Conservation (phyloP, 2,329 filamentous ascomycete genomes). For the Proliferodiscus dingleyae region DNA sequence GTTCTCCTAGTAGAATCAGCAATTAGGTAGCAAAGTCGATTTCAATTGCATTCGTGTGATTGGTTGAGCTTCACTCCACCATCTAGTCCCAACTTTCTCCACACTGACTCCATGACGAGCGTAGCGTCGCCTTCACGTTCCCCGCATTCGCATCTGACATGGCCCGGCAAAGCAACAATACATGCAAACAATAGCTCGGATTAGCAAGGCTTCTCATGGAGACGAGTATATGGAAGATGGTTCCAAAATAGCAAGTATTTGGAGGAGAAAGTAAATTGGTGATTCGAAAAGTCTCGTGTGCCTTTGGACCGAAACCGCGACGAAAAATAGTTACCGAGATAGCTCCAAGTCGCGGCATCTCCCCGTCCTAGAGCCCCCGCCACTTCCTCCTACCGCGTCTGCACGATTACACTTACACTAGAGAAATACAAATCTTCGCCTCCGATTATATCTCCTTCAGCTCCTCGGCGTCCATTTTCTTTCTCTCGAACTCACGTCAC, state of each 20-base stretch:
- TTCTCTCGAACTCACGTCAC: background rate
- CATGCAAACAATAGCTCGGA: background rate
- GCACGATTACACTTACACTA: too few species aligned
- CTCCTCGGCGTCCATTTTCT: background rate
- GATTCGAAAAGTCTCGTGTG: background rate
- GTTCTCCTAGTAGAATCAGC: too few species aligned
- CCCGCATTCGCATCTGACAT: background rate
- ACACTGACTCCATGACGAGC: too few species aligned
- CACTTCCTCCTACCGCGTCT: background rate
- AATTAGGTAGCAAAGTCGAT: too few species aligned
- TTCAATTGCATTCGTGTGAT: background rate
- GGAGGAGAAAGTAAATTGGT: background rate
- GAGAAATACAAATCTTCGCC: background rate
- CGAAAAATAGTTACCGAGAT: background rate
- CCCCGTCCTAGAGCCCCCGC: background rate
- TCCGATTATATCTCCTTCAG: background rate
- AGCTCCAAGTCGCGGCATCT: background rate
- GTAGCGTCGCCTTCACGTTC: background rate
- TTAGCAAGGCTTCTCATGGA: too few species aligned
- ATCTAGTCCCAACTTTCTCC: too few species aligned
- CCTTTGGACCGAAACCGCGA: background rate
- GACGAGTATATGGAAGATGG: too few species aligned
- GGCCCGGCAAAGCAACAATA: background rate
- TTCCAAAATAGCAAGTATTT: too few species aligned
- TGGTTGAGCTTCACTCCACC: too few species aligned